Conservation (phyloP, 1,139 yeast species). For the Lodderomyces metapsilosis region DNA sequence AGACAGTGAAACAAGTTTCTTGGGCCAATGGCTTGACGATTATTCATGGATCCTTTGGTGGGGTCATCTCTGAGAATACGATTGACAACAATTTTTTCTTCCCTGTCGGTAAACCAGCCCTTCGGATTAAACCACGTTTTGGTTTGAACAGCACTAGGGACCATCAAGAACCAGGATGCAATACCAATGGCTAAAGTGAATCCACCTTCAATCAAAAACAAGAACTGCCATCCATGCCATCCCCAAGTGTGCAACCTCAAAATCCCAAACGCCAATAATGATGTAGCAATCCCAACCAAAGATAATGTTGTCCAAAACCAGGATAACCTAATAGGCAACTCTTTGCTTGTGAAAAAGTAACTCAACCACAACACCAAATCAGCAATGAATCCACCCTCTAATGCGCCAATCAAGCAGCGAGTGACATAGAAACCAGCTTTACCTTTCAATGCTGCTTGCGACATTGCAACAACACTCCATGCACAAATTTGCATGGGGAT, state of each 20-base stretch:
- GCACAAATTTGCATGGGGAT: slow-evolving; percentile 32
- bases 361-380: slow-evolving; percentile 29
- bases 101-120: slow-evolving; percentile 66
- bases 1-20: slow-evolving; percentile 40
- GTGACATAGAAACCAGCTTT: slow-evolving; percentile 26
- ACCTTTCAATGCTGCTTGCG: slow-evolving; percentile 26
- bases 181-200: slow-evolving; percentile 57
- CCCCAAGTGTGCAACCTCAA: slow-evolving; percentile 38
- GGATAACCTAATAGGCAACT: slow-evolving; percentile 26
- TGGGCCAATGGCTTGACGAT: slow-evolving; percentile 52
- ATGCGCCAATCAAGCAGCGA: slow-evolving; percentile 26
- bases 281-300: slow-evolving; percentile 29
- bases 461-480: slow-evolving; percentile 32
- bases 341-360: slow-evolving; percentile 28
- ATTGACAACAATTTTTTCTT: slow-evolving; percentile 62
- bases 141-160: slow-evolving; percentile 59
- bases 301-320: slow-evolving; percentile 18
- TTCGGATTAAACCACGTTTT: slow-evolving; percentile 46
- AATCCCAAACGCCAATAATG: slow-evolving; percentile 35
- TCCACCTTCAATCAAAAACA: slow-evolving; percentile 65
- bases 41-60: slow-evolving; percentile 66
- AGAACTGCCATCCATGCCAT: slow-evolving; percentile 59
- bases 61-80: slow-evolving; percentile 68
- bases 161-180: slow-evolving; percentile 54
- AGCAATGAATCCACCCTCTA: slow-evolving; percentile 34